phyloP scores from a whole-genome alignment of 306 rosid genomes.

The Vigna angularis region DNA sequence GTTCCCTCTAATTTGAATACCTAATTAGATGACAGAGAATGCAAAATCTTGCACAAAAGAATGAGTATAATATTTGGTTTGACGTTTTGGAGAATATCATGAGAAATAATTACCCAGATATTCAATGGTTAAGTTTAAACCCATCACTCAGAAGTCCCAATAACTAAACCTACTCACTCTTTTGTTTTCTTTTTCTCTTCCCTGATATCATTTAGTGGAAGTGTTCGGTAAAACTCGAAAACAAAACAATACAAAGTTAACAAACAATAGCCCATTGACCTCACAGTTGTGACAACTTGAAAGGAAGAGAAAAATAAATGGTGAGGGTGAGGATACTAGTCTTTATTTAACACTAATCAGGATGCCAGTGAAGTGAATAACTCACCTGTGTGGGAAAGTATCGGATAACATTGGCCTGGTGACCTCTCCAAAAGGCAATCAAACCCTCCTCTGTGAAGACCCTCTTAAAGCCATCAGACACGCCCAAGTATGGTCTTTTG shows the following conservation, averaged over 20 bases:
- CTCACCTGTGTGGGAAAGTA: constrained; percentile 96
- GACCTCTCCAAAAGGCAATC: constrained; percentile 90
- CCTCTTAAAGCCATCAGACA: constrained; percentile 71
- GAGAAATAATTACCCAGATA: constrained; percentile 14
- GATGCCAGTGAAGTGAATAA: constrained; percentile 13
- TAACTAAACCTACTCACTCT: constrained; percentile 11
- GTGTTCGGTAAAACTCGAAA: neutral
- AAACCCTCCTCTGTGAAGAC: constrained; percentile 84
- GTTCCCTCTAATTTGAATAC: constrained; percentile 17
- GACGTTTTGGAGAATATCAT: neutral
- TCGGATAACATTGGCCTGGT: constrained; percentile 85
- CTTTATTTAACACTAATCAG: constrained; percentile 22
- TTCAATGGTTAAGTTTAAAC: constrained; percentile 3
- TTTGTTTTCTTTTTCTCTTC: constrained; percentile 17
- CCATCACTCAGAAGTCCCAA: constrained; percentile 8
- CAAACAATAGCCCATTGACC: constrained; percentile 1
- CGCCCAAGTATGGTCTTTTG: constrained; percentile 72
- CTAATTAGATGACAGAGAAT: constrained; percentile 3
- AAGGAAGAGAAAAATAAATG: neutral
- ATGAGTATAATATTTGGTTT: neutral
- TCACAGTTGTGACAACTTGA: constrained; percentile 9
- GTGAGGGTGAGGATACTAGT: neutral
- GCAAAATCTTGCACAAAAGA: constrained; percentile 13
- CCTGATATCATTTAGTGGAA: neutral
- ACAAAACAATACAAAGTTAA: neutral